Base-by-base conservation (phyloP, 768 basidiomycete genomes). In the Tricholoma matsutake region DNA sequence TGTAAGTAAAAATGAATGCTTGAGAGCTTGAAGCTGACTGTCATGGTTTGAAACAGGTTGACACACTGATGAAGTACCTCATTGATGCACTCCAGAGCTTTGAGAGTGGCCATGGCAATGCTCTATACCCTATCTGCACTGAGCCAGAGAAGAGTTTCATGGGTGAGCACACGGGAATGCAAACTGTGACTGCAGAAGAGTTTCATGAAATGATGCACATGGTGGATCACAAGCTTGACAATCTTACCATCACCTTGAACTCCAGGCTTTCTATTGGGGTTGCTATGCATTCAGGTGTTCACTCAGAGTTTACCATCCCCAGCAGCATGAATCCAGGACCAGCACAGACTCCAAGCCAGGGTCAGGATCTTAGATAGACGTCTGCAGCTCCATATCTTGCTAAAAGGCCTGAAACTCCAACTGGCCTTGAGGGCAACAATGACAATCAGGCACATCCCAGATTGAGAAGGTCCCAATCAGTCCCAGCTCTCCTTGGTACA, bases 11-110 rank as follows among this genome's bases (percentile, higher is more conserved):
- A n/a, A n/a, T n/a, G n/a, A n/a, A n/a, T n/a, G n/a, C n/a, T n/a
- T n/a, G n/a, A n/a, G n/a, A n/a, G n/a, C n/a, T n/a, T n/a, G n/a
- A n/a, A n/a, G n/a, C n/a, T n/a, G n/a, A n/a, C n/a, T n/a, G n/a
- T n/a, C n/a, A n/a, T n/a, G n/a, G n/a, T n/a, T 74, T 54, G 77
- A 77, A 49, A 43, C 5, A 73, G 73, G 68, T 72, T 9, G 76
- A 78, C 58, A 75, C 73, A 2, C 52, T 78, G 25, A 73, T 75
- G 59, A 68, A 68, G 34, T 78, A 76, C 59, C 71, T 78, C 3
- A 31, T 78, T 16, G 71, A 78, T 54, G 70, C 69, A 8, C 62
- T 77, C 2, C 67, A 72, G 32, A 71, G 66, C 14, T 72, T 68
- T 52, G 75, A 77, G 57, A 64, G 63, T 18, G 66, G 64, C 2